Percentiles rank a stretch among this genome's conserved stretches.
phyloP scores from a whole-genome alignment of 2,329 filamentous ascomycete species.

The Colletotrichum brevisporum region DNA sequence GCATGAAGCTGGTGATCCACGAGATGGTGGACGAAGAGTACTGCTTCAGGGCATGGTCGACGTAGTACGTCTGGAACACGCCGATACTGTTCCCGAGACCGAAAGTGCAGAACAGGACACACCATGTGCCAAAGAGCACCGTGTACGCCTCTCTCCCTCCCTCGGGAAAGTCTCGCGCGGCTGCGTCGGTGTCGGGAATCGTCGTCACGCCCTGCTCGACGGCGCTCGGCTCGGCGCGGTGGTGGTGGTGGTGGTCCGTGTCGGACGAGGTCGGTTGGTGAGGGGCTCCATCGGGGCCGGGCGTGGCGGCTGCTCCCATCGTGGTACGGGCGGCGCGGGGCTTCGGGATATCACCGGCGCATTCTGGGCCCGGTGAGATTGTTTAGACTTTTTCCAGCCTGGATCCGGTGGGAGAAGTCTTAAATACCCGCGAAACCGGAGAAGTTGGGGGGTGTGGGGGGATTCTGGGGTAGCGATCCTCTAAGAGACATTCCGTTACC shows the following conservation, averaged over 20 bases:
- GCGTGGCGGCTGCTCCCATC: conserved; percentile 17
- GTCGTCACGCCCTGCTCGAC: conserved; percentile 35
- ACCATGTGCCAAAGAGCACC: conserved; percentile 64
- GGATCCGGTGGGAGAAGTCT: not conserved
- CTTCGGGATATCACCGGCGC: not conserved
- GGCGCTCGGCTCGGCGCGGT: conserved; percentile 15
- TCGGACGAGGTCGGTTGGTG: not conserved
- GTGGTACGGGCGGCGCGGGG: not conserved
- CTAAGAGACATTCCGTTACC: conserved; percentile 20
- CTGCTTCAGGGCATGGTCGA: conserved; percentile 59
- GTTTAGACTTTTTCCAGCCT: not conserved
- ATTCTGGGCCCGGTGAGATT: not conserved
- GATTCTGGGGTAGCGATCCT: conserved; percentile 18
- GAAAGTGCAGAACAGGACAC: conserved; percentile 60
- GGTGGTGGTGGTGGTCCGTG: conserved; percentile 25
- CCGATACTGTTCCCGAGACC: conserved; percentile 62
- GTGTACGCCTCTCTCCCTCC: conserved; percentile 71
- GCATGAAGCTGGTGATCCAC: conserved; percentile 69
- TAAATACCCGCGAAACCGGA: conserved; percentile 22
- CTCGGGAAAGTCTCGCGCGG: conserved; percentile 65
- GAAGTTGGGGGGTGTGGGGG: conserved; percentile 13
- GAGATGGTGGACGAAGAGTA: conserved; percentile 67
- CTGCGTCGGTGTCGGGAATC: conserved; percentile 44
- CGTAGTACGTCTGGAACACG: conserved; percentile 73
- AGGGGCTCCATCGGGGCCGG: not conserved